Percentiles rank a stretch among this genome's conserved stretches.
phyloP scores from a whole-genome alignment of 805 yeast species.

The Isabelozyma gotoi region DNA sequence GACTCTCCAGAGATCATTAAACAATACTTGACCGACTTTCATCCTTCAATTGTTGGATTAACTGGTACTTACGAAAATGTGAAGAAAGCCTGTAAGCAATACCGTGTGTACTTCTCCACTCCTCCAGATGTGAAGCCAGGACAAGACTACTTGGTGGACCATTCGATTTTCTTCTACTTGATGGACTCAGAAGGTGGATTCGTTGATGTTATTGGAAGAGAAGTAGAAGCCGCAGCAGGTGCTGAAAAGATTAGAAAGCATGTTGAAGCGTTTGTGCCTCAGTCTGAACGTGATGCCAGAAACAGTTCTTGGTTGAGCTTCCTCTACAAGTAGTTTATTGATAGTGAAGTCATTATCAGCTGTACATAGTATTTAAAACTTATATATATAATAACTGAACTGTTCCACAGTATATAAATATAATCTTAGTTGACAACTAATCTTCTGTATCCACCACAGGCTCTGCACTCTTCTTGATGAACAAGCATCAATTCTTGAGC shows the following conservation, averaged over 20 bases:
- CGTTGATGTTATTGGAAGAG: conserved; percentile 92
- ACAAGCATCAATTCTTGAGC: conserved; percentile 48
- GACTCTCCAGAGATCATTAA: conserved; percentile 85
- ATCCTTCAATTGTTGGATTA: conserved; percentile 82
- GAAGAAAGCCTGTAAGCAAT: conserved; percentile 81
- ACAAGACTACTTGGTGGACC: conserved; percentile 95
- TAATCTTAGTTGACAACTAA: conserved; percentile 22
- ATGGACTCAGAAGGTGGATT: conserved; percentile 99
- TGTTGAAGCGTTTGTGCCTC: conserved; percentile 73
- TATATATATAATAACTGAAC: neutral
- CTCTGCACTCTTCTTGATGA: conserved; percentile 47
- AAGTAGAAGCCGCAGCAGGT: conserved; percentile 77
- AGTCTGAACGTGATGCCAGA: conserved; percentile 63
- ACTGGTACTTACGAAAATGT: conserved; percentile 89
- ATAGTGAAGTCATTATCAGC: neutral
- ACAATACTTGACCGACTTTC: conserved; percentile 85
- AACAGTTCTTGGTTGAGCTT: conserved; percentile 61
- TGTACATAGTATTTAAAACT: conserved; percentile 3
- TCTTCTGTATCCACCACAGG: conserved; percentile 50
- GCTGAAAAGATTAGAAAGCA: conserved; percentile 74
- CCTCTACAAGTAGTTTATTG: conserved; percentile 43
- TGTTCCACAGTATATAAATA: neutral
- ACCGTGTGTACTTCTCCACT: conserved; percentile 95
- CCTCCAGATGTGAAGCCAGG: conserved; percentile 94
- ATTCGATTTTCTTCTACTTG: conserved; percentile 92